A percentile compares a stretch with the other conserved stretches of the same genome.
Evolutionary conservation across 2,329 filamentous ascomycete genomes (phyloP).

Genomic region (Diaporthe batatas): DNA sequence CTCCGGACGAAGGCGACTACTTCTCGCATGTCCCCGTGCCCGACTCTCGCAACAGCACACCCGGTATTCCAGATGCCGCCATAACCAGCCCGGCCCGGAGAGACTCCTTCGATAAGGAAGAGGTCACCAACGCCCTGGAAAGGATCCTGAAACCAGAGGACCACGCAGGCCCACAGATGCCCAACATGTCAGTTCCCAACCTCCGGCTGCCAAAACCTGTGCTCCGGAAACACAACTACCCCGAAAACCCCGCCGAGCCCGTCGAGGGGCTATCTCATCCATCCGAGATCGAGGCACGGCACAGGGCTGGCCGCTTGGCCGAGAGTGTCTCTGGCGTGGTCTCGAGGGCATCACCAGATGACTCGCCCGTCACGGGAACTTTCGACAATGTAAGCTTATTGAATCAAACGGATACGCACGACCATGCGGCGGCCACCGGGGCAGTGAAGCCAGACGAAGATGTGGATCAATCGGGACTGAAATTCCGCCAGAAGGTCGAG

Average conservation of each 20-base stretch:
- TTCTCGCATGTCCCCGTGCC: conserved; percentile 40
- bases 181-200: conserved; percentile 33
- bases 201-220: conserved; percentile 47
- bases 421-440: conserved; percentile 34
- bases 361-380: conserved; percentile 5
- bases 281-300: conserved; percentile 52
- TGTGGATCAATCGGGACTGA: conserved; percentile 32
- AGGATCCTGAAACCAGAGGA: conserved; percentile 46
- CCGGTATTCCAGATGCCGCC: conserved; percentile 29
- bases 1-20: conserved; percentile 39
- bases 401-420: conserved; percentile 13
- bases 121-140: conserved; percentile 46
- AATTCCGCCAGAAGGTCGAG: conserved; percentile 39
- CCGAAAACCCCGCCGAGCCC: conserved; percentile 42
- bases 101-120: conserved; percentile 47
- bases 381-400: conserved; percentile 30
- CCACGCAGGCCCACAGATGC: conserved; percentile 36
- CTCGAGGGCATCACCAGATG: conserved; percentile 47
- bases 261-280: conserved; percentile 42
- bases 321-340: conserved; percentile 50
- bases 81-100: conserved; percentile 38
- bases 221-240: conserved; percentile 45
- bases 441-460: conserved; percentile 9
- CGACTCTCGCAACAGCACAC: conserved; percentile 41
- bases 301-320: conserved; percentile 53